Percentiles rank a stretch among this genome's conserved stretches.
These are phyloP conservation scores for Oenanthe javanica DNA, from an alignment of 140 eudicot genomes.

Conservation along the genomic window DNA sequence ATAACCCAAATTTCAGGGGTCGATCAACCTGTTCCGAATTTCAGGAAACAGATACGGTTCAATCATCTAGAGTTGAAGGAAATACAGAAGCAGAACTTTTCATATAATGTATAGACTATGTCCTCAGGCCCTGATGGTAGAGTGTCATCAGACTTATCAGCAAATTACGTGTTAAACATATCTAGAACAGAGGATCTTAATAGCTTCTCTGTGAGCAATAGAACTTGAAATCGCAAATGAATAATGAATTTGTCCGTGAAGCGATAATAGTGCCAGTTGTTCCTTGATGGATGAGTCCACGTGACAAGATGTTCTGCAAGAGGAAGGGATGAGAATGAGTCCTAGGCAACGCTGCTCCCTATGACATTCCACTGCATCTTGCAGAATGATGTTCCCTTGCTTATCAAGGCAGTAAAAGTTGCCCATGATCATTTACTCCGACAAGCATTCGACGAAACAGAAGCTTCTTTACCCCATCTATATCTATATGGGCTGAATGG, in stretches of 20 bases:
- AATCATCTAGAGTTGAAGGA: neutral
- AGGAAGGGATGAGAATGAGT: conserved; percentile 70
- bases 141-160: neutral
- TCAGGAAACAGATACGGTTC: neutral
- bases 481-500: conserved; percentile 14
- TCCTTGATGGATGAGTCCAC: conserved; percentile 79
- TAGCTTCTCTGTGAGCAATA: neutral
- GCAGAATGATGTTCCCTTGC: conserved; percentile 84
- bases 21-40: no score
- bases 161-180: neutral
- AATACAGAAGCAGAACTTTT: neutral
- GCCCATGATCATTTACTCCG: conserved; percentile 75
- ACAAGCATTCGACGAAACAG: conserved; percentile 59
- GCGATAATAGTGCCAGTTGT: conserved; percentile 50
- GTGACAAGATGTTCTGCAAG: conserved; percentile 75
- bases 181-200: neutral
- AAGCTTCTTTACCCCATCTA: conserved; percentile 48
- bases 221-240: neutral
- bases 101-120: neutral
- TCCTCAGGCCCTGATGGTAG: neutral
- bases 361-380: conserved; percentile 80
- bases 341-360: conserved; percentile 88
- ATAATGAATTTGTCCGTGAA: conserved; percentile 25
- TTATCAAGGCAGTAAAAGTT: conserved; percentile 77
- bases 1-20: neutral